These are phyloP conservation scores for Byssochlamys sp. DNA, from an alignment of 2,329 filamentous ascomycete genomes.

Conservation along the genomic window DNA sequence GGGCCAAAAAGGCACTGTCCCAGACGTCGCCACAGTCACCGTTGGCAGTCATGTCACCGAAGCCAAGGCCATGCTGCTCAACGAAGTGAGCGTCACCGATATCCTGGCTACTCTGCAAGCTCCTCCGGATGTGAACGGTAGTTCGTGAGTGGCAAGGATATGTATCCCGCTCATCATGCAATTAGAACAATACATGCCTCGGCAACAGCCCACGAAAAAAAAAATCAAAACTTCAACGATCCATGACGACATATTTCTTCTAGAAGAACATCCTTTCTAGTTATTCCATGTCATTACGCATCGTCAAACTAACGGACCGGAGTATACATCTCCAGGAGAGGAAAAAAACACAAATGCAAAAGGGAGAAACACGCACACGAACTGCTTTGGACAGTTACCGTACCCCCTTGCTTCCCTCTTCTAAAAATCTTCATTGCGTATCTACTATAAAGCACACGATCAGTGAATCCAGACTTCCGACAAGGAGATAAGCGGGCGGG, in stretches of 20 bases:
- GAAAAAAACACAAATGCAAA: neutral
- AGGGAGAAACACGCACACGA: neutral
- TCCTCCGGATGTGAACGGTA: neutral
- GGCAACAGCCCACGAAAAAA: neutral
- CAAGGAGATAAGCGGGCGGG: neutral
- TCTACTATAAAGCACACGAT: neutral
- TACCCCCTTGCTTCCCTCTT: no score
- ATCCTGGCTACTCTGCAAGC: conserved; percentile 8
- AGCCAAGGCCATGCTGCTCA: conserved; percentile 69
- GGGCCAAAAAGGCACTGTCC: conserved; percentile 45
- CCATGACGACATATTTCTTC: no score
- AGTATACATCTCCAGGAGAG: neutral
- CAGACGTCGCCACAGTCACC: conserved; percentile 70
- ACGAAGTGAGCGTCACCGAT: conserved; percentile 69
- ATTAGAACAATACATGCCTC: no score
- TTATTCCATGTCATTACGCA: no score
- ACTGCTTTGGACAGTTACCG: no score
- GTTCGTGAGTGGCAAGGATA: neutral
- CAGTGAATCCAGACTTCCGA: neutral
- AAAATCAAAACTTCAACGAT: no score
- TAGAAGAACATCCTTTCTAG: no score
- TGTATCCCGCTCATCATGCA: neutral
- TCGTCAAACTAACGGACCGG: no score
- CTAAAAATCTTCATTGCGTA: no score
- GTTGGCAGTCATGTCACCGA: conserved; percentile 76